Evolutionary conservation across 257 asterid species (phyloP), one percentile per base, ranked within the genome.

Genomic region (Phtheirospermum japonicum): DNA sequence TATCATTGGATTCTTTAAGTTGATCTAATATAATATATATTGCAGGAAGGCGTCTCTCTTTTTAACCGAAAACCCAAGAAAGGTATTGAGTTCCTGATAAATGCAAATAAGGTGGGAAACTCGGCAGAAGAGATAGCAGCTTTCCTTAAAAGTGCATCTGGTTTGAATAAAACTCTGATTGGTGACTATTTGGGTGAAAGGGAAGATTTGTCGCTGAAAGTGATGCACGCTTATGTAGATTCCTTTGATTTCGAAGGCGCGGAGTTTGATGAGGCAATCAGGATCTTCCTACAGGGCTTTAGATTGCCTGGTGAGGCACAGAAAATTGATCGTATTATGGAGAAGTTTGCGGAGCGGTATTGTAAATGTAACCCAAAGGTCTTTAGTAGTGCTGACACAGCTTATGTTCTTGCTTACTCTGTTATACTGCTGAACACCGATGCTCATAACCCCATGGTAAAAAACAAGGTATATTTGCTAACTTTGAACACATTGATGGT

Each of bases 291-390:
- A 59, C 96, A 83, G 71, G 95, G 99, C 57, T 93, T 93, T 68
- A 85, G 99, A 67, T 65, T 93, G 77, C 99, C 99, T 65, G 99
- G 99, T 46, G 99, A 93, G 88, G 99, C 99, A 37, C 99, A 93
- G 71, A 93, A 93, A 85, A 93, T 93, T 57, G 99, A 93, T 63
- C 86, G 99, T 37, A 93, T 93, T 31, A 93, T 93, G 99, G 99
- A 93, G 65, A 93, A 93, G 78, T 89, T 93, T 78, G 89, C 97
- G 56, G 97, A 93, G 67, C 82, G 97, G 45, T 93, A 87, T 75
- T 93, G 99, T 79, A 93, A 93, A 75, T 82, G 97, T 73, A 93
- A 89, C 75, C 92, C 96, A 32, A 81, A 84, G 68, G 89, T 57
- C 70, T 93, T 93, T 81, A 84, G 85, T 64, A 93, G 97, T 79